A percentile compares a stretch with the other conserved stretches of the same genome.
Conservation (phyloP, 495 filamentous ascomycete species). For the Neurospora sp. region DNA sequence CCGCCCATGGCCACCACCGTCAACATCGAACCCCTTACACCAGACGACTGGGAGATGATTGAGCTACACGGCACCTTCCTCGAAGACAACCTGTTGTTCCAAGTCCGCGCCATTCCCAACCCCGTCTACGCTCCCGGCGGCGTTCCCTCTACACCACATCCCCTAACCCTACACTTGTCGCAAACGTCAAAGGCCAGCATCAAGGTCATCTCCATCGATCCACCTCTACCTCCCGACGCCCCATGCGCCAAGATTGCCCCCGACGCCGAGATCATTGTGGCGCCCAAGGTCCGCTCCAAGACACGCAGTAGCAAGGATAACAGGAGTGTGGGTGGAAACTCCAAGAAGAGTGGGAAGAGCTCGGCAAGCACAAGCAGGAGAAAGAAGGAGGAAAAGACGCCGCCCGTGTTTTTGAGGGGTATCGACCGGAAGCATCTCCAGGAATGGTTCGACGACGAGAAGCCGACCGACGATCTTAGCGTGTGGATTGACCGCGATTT, state of each 20-base stretch:
- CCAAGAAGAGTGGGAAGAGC: constrained; percentile 65
- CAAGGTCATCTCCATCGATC: constrained; percentile 65
- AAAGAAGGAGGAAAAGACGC: constrained; percentile 51
- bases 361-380: constrained; percentile 54
- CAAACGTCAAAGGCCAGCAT: constrained; percentile 94
- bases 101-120: constrained; percentile 87
- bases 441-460: constrained; percentile 62
- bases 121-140: constrained; percentile 50
- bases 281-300: constrained; percentile 62
- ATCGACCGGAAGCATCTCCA: constrained; percentile 55
- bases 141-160: constrained; percentile 47
- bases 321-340: constrained; percentile 59
- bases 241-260: constrained; percentile 86
- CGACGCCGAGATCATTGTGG: constrained; percentile 93
- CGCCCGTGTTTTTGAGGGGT: constrained; percentile 65
- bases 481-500: constrained; percentile 79
- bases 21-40: constrained; percentile 89
- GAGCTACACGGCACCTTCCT: constrained; percentile 92
- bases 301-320: constrained; percentile 43
- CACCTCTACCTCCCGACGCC: constrained; percentile 54
- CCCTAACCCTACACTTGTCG: constrained; percentile 84
- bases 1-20: constrained; percentile 84
- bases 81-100: constrained; percentile 84
- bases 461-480: constrained; percentile 50
- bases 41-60: constrained; percentile 98